Evolutionary conservation across 768 basidiomycete genomes (phyloP), one percentile per base, ranked within the genome.

Genomic region (Pleurotus eryngii): DNA sequence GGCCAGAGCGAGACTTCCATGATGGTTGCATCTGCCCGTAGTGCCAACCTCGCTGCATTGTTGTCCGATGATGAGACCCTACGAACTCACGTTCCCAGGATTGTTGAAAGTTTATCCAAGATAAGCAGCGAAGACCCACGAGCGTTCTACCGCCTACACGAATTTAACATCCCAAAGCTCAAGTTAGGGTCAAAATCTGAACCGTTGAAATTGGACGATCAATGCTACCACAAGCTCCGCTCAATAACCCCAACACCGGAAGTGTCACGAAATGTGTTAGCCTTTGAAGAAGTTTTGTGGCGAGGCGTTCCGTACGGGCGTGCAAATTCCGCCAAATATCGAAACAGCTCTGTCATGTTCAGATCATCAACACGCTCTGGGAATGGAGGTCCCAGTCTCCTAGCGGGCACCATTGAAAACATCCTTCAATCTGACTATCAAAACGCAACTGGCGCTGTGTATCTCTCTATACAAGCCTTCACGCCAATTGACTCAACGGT

Each of bases 1-100:
- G 65, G 65, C 0, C 54, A 64, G 39, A 14, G 57, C 6, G 67
- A 68, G 40, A 30, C 9, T 8, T 65, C 63, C 3, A 61, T 65
- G 20, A 49, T 65, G 57, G 18, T 12, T 6, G 39, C 51, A 4
- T 54, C 59, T 5, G 27, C 46, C 9, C 58, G 61, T 14, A 47
- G 20, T 26, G 49, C 59, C 12, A 67, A 63, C 42, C 54, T 65
- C 39, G 20, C 49, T 4, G 54, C 59, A 0, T 3, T 67, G 8
- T 55, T 67, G 3, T 39, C 60, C 1, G 54, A 65, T 22, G 51
- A 63, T 42, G 37, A 12, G 3, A 35, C 56, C 1, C 9, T 59
- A 1, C 51, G 56, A 14, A 5, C 58, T 3, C 15, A 20, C 5
- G 45, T 64, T 3, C 12, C 8, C 5, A 57, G 58, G 24, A 57